A percentile compares a stretch with the other conserved stretches of the same genome.
Evolutionary conservation across 345 rosid species (phyloP).

Genomic region (Syzygium grande): DNA sequence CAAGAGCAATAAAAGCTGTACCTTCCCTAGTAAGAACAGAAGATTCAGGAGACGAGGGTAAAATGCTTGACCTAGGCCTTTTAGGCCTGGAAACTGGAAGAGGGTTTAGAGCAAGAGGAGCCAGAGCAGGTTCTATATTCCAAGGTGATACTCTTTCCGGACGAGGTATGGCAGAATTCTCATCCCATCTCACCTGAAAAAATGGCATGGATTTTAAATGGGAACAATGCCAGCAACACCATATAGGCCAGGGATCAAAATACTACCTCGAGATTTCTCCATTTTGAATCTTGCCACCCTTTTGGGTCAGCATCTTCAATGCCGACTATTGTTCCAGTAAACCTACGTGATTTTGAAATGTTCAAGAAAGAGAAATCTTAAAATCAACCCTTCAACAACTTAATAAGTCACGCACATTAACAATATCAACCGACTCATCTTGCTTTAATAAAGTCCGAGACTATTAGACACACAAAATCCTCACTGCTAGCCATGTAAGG

Average conservation of each 20-base stretch:
- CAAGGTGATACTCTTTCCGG: slow-evolving; percentile 92
- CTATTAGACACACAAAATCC: neutral
- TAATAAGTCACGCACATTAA: neutral
- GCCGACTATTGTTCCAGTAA: slow-evolving; percentile 78
- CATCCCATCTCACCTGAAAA: slow-evolving; percentile 84
- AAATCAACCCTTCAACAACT: neutral
- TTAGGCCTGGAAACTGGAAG: slow-evolving; percentile 54
- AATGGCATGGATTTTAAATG: neutral
- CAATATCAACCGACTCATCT: neutral
- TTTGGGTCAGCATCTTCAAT: slow-evolving; percentile 49
- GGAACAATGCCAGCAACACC: neutral
- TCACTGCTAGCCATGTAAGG: neutral
- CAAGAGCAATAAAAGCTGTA: slow-evolving; percentile 5
- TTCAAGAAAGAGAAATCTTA: neutral
- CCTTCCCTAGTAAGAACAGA: slow-evolving; percentile 62
- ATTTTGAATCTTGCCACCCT: slow-evolving; percentile 61
- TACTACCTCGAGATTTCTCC: slow-evolving; percentile 81
- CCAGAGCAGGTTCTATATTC: slow-evolving; percentile 77
- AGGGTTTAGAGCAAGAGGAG: slow-evolving; percentile 65
- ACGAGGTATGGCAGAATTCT: slow-evolving; percentile 52
- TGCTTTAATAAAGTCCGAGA: neutral
- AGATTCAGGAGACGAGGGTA: slow-evolving; percentile 47
- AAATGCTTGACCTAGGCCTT: slow-evolving; percentile 47
- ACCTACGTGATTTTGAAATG: slow-evolving; percentile 22
- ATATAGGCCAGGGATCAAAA: neutral